Evolutionary conservation across 129 eudicot genomes (phyloP).

Genomic region (Arctium minus): DNA sequence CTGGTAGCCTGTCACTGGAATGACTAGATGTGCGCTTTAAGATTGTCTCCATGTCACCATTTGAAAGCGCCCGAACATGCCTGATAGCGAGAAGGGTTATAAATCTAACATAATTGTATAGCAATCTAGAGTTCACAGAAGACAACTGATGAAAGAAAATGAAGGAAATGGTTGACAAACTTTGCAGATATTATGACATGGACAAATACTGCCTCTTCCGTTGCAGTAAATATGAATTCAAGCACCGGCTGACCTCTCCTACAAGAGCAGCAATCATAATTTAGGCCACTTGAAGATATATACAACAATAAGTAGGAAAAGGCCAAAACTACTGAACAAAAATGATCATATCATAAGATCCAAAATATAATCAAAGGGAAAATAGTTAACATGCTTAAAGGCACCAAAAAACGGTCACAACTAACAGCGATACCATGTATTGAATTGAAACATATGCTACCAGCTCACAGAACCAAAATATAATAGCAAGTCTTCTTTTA

Average conservation of each 20-base stretch:
- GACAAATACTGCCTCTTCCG: conserved; percentile 82
- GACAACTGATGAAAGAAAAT: not conserved
- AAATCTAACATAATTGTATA: conserved; percentile 2
- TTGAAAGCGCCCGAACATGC: conserved; percentile 79
- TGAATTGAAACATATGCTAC: not conserved
- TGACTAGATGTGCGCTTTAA: conserved; percentile 50
- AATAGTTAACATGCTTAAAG: not conserved
- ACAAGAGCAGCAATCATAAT: conserved; percentile 26
- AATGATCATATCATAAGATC: not conserved
- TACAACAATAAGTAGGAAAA: not conserved
- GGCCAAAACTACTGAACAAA: not conserved
- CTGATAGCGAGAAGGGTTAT: conserved; percentile 36
- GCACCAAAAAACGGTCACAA: not conserved
- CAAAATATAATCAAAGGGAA: not conserved
- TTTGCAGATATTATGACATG: conserved; percentile 89
- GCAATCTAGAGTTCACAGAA: not conserved
- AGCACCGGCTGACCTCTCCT: conserved; percentile 95
- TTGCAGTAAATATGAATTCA: conserved; percentile 89
- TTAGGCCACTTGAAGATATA: conserved; percentile 5
- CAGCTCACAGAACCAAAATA: not conserved
- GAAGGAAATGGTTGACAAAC: conserved; percentile 42
- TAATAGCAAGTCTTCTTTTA: too few species aligned
- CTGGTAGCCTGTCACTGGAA: conserved; percentile 61
- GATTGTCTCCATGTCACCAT: conserved; percentile 68
- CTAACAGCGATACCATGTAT: not conserved